These are phyloP conservation scores for Tulasnella sp. DNA, from an alignment of 768 basidiomycete species.

Conservation along the genomic window DNA sequence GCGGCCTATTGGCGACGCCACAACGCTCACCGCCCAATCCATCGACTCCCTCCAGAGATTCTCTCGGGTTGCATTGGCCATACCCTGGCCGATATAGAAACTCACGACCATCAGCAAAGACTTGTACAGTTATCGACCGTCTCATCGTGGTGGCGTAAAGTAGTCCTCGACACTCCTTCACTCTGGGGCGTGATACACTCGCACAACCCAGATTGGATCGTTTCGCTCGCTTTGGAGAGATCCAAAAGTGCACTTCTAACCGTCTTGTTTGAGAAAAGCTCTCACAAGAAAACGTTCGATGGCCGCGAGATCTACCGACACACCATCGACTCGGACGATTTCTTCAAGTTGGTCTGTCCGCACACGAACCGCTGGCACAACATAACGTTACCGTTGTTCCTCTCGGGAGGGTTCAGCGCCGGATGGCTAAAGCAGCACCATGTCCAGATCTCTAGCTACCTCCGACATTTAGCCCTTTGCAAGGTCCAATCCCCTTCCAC, in stretches of 20 bases:
- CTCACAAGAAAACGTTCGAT: not conserved
- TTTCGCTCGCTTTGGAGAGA: not conserved
- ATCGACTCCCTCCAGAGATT: not conserved
- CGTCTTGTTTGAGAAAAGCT: not conserved
- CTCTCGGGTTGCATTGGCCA: not conserved
- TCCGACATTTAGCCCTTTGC: not conserved
- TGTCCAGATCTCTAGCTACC: not conserved
- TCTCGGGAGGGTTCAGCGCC: not conserved
- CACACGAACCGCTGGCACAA: not conserved
- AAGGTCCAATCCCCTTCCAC: not conserved
- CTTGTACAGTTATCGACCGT: not conserved
- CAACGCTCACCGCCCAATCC: not conserved
- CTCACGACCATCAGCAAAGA: not conserved
- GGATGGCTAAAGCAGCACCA: not conserved
- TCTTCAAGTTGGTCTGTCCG: not conserved
- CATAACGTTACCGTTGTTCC: not conserved
- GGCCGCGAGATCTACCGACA: not conserved
- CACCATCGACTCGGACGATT: not conserved
- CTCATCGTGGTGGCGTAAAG: not conserved
- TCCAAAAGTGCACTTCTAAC: not conserved
- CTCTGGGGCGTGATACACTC: not conserved
- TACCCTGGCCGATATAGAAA: not conserved
- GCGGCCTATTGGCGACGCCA: not conserved
- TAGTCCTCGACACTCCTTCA: not conserved
- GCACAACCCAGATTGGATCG: not conserved